Conservation (phyloP, 2,329 filamentous ascomycete species). For the Camillea tinctor region DNA sequence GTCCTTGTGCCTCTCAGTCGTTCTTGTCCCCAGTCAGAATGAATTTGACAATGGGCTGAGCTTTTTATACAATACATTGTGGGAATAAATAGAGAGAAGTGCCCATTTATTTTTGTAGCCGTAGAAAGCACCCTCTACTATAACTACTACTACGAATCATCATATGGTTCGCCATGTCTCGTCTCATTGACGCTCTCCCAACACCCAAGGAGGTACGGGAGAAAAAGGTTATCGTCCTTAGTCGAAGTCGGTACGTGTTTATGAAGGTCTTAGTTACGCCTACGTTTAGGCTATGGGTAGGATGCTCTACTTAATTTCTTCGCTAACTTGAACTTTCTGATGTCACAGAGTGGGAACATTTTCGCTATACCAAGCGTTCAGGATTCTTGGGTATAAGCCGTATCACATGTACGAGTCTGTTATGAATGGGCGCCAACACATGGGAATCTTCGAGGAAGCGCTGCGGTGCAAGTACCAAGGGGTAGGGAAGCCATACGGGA, state of each 20-base stretch:
- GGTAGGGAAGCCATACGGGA: conserved; percentile 22
- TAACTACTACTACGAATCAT: no score
- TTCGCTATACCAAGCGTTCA: conserved; percentile 23
- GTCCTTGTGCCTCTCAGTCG: no score
- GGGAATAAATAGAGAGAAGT: no score
- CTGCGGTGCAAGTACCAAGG: conserved; percentile 20
- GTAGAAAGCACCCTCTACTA: no score
- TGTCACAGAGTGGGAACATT: conserved; percentile 22
- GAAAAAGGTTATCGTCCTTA: conserved; percentile 22
- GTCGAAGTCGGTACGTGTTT: conserved; percentile 17
- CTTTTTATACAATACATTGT: no score
- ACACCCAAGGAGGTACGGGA: conserved; percentile 11
- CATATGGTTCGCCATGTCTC: conserved; percentile 11
- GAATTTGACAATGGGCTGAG: no score
- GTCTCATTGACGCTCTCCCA: conserved; percentile 20
- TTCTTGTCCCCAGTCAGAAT: no score
- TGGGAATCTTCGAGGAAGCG: conserved; percentile 20
- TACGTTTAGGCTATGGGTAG: neutral
- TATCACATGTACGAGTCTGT: conserved; percentile 26
- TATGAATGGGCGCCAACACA: conserved; percentile 9
- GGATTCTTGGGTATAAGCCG: conserved; percentile 22
- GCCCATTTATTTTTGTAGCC: no score
- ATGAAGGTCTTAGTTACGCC: neutral
- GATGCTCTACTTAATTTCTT: neutral
- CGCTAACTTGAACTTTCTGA: neutral